These are phyloP conservation scores for Pterula multifida DNA, from an alignment of 1,284 basidiomycete species.

Conservation along the genomic window DNA sequence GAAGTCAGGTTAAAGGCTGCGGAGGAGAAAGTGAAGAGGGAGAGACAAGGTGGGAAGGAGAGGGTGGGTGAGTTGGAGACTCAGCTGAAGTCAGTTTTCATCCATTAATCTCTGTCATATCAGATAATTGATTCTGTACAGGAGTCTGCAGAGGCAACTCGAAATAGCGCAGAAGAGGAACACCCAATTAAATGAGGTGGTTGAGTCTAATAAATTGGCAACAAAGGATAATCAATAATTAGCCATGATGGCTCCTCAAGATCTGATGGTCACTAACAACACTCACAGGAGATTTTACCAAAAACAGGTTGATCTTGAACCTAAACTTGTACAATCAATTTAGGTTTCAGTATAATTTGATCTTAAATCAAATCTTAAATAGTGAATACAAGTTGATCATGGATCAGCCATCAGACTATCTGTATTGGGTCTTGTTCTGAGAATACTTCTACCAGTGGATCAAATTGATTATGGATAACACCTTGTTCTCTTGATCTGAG, in stretches of 20 bases:
- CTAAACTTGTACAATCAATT: background rate
- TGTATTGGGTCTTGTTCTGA: too few species aligned
- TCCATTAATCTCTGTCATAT: slow-evolving; percentile 6
- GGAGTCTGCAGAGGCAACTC: slow-evolving; percentile 56
- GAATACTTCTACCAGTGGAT: too few species aligned
- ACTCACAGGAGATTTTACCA: too few species aligned
- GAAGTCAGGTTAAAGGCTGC: slow-evolving; percentile 74
- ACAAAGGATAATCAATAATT: background rate
- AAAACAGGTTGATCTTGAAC: background rate
- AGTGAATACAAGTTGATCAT: background rate
- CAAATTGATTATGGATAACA: too few species aligned
- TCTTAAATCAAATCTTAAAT: background rate
- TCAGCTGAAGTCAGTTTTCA: slow-evolving; percentile 46
- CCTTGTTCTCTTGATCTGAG: too few species aligned
- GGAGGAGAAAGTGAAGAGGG: slow-evolving; percentile 91
- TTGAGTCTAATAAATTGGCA: slow-evolving; percentile 31
- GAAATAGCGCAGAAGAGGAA: slow-evolving; percentile 61
- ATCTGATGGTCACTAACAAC: background rate
- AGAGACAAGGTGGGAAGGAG: slow-evolving; percentile 92
- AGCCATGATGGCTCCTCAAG: background rate
- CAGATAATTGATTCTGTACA: slow-evolving; percentile 17
- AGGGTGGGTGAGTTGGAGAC: slow-evolving; percentile 56
- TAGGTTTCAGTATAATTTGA: background rate
- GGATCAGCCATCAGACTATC: too few species aligned
- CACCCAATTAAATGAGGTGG: slow-evolving; percentile 52